Percentiles rank a stretch among this genome's conserved stretches.
These are phyloP conservation scores for Xylaria intraflava DNA, from an alignment of 495 filamentous ascomycete species.

Conservation along the genomic window DNA sequence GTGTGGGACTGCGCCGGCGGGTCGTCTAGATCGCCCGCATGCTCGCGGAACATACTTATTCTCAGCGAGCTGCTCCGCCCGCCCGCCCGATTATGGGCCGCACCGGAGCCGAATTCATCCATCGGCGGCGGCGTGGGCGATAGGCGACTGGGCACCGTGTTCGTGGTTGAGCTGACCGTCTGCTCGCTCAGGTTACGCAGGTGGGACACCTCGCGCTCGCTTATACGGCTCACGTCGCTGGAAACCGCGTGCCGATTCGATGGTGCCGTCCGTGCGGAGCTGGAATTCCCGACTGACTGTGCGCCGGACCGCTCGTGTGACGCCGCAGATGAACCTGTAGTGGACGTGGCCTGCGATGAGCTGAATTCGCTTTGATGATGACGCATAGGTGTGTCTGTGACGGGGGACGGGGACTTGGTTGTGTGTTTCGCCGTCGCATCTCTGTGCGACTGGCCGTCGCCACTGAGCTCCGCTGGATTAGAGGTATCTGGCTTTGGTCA, in stretches of 20 bases:
- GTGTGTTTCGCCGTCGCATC: too few species aligned
- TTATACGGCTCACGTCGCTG: conserved; percentile 38
- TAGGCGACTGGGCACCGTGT: conserved; percentile 7
- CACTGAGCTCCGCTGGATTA: conserved; percentile 32
- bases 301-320: conserved; percentile 23
- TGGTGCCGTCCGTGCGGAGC: conserved; percentile 1
- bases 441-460: conserved; percentile 20
- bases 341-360: conserved; percentile 8
- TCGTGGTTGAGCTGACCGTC: conserved; percentile 32
- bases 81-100: background rate
- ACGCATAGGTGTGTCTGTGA: conserved; percentile 5
- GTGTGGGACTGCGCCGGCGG: background rate
- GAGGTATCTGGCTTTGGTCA: conserved; percentile 23
- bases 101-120: conserved; percentile 1
- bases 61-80: conserved; percentile 19
- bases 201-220: conserved; percentile 37
- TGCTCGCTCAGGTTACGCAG: conserved; percentile 42
- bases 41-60: conserved; percentile 34
- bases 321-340: background rate
- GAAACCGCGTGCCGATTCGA: conserved; percentile 17
- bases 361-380: conserved; percentile 11
- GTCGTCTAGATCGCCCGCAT: conserved; percentile 26
- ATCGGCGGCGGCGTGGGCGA: conserved; percentile 7
- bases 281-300: conserved; percentile 19
- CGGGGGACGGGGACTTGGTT: conserved; percentile 10